Evolutionary conservation across 441 rosid genomes (phyloP).

Genomic region (Lepidium campestre): DNA sequence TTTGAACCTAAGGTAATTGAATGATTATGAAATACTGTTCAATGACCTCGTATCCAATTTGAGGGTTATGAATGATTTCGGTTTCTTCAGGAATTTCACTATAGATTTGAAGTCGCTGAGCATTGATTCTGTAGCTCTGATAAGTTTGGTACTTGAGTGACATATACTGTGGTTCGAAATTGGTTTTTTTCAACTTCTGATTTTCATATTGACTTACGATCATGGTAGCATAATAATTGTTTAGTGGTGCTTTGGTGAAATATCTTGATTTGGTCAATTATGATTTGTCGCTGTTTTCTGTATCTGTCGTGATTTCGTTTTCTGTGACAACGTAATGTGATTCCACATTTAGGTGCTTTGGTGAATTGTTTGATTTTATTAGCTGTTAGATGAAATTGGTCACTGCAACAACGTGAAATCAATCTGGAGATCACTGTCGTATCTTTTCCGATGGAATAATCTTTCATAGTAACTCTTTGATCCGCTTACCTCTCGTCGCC

Average conservation of each 20-base stretch:
- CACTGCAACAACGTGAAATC: not conserved
- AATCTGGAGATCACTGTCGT: not conserved
- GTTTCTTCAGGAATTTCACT: not conserved
- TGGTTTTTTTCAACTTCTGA: not conserved
- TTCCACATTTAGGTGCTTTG: too few species aligned
- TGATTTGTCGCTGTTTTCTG: not conserved
- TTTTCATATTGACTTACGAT: not conserved
- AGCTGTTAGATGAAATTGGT: too few species aligned
- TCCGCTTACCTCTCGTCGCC: not conserved
- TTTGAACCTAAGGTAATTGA: slow-evolving; percentile 73
- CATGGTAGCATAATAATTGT: not conserved
- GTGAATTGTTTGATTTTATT: too few species aligned
- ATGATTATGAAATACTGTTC: not conserved
- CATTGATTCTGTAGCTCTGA: slow-evolving; percentile 4
- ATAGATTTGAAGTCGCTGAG: not conserved
- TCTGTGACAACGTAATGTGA: too few species aligned
- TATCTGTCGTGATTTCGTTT: too few species aligned
- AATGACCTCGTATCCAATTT: not conserved
- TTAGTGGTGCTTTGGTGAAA: not conserved
- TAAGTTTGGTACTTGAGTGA: not conserved
- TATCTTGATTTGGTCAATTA: not conserved
- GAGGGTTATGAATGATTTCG: not conserved
- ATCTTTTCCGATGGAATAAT: not conserved
- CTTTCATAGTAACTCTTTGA: not conserved
- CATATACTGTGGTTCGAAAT: not conserved